A percentile compares a stretch with the other conserved stretches of the same genome.
Conservation (phyloP, 495 filamentous ascomycete genomes). For the Penicillium fimorum region DNA sequence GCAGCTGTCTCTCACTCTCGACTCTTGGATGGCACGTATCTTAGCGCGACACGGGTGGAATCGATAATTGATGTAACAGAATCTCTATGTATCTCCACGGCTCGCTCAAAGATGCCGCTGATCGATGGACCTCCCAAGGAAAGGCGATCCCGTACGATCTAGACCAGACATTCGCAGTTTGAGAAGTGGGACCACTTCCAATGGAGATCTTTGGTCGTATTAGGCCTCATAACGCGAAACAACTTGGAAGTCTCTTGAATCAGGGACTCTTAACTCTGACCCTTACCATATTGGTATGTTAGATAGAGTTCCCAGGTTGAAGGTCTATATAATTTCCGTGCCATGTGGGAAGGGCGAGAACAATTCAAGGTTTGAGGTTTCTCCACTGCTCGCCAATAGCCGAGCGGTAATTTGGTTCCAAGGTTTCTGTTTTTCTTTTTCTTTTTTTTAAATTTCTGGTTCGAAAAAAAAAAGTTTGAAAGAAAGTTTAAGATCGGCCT, state of each 20-base stretch:
- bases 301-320: background rate
- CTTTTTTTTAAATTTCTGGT: background rate
- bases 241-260: background rate
- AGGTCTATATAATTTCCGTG: background rate
- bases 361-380: background rate
- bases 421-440: background rate
- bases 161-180: background rate
- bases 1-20: background rate
- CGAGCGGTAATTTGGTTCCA: constrained; percentile 4
- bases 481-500: constrained; percentile 26
- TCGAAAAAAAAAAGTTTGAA: constrained; percentile 6
- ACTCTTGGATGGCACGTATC: background rate
- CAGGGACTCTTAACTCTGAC: background rate
- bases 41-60: background rate
- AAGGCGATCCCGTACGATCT: constrained; percentile 4
- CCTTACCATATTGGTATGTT: background rate
- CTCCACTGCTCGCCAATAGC: constrained; percentile 7
- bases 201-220: background rate
- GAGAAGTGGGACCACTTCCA: background rate
- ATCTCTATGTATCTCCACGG: background rate
- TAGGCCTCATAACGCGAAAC: background rate
- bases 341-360: background rate
- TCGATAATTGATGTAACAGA: background rate
- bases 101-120: constrained; percentile 4
- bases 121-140: background rate